A percentile compares a stretch with the other conserved stretches of the same genome.
phyloP scores from a whole-genome alignment of 1,139 yeast genomes.

The Kluyveromyces sp. region DNA sequence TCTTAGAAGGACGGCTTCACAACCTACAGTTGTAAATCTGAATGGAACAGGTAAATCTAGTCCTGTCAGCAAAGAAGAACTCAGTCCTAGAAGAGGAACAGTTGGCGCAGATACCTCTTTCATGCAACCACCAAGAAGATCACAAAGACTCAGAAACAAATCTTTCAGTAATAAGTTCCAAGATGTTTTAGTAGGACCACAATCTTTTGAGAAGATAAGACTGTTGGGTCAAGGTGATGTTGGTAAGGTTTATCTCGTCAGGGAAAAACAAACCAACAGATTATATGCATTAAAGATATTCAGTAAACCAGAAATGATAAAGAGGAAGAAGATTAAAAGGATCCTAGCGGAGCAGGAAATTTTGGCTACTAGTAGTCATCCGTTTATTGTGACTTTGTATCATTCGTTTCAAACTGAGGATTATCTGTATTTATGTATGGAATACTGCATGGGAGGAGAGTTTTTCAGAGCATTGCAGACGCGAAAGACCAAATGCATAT shows the following conservation, averaged over 20 bases:
- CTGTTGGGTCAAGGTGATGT: constrained; percentile 95
- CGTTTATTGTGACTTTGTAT: constrained; percentile 90
- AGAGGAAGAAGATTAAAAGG: constrained; percentile 87
- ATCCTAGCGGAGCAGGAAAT: constrained; percentile 96
- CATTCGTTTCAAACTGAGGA: constrained; percentile 96
- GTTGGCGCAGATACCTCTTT: constrained; percentile 3
- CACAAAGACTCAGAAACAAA: constrained; percentile 41
- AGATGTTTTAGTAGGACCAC: constrained; percentile 76
- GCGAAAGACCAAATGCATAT: constrained; percentile 73
- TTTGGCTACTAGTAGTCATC: constrained; percentile 90
- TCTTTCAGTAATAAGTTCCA: constrained; percentile 57
- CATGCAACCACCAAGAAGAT: constrained; percentile 25
- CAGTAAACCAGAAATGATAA: constrained; percentile 87
- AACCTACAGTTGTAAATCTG: constrained; percentile 18
- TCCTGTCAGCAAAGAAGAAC: not conserved
- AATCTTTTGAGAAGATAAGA: constrained; percentile 80
- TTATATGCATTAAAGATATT: constrained; percentile 90
- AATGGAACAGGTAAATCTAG: not conserved
- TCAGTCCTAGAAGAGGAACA: constrained; percentile 3
- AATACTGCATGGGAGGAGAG: constrained; percentile 99
- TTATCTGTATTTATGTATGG: constrained; percentile 92
- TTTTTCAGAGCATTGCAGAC: constrained; percentile 95
- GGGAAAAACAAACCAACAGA: constrained; percentile 67
- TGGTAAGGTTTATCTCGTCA: constrained; percentile 88
- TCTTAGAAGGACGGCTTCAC: constrained; percentile 22